Evolutionary conservation across 148 eudicot genomes (phyloP).

Genomic region (Drosera capensis): DNA sequence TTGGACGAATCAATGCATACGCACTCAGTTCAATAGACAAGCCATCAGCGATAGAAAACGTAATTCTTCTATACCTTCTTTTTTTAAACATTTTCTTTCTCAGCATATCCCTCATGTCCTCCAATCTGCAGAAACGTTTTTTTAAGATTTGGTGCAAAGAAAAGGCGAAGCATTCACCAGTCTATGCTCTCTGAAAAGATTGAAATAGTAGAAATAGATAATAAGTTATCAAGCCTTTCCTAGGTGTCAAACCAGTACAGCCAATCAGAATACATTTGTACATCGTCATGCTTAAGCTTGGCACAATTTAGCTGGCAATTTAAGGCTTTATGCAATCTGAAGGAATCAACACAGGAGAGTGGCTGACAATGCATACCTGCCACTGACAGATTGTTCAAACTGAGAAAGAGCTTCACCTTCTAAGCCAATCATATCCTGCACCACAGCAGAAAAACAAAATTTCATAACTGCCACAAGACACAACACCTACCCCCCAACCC

Average conservation of each 20-base stretch:
- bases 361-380: constrained; percentile 39
- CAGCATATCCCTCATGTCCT: constrained; percentile 66
- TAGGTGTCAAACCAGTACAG: no score
- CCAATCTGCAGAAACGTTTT: constrained; percentile 40
- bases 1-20: constrained; percentile 91
- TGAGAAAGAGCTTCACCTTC: constrained; percentile 55
- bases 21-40: constrained; percentile 70
- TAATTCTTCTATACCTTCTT: constrained; percentile 75
- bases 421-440: constrained; percentile 79
- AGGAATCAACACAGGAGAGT: neutral
- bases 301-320: no score
- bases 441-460: constrained; percentile 3
- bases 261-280: no score
- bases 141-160: constrained; percentile 1
- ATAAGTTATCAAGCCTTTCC: no score
- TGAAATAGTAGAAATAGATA: no score
- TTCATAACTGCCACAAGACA: neutral
- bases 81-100: constrained; percentile 86
- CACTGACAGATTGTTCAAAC: constrained; percentile 54
- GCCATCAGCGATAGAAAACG: constrained; percentile 57
- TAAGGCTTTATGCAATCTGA: neutral
- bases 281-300: no score
- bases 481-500: neutral
- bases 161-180: neutral
- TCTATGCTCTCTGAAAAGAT: no score